Evolutionary conservation across 192 early-diverging fungal species (phyloP).

Genomic region (Entomortierella parvispora): DNA sequence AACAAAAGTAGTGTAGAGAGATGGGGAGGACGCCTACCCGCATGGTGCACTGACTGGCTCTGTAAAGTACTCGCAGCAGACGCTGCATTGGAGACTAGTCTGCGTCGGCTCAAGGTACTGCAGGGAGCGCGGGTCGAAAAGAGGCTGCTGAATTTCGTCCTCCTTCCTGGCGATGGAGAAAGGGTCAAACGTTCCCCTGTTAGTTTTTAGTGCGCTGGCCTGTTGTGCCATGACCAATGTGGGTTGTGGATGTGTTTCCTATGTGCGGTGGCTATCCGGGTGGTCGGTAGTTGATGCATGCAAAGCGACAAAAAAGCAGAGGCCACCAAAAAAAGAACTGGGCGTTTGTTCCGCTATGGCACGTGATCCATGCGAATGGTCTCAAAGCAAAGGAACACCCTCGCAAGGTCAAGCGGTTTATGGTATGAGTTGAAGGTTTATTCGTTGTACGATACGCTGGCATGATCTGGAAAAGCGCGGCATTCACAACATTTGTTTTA

Average conservation of each 20-base stretch:
- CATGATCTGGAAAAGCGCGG: no score
- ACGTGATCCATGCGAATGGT: no score
- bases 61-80: constrained; percentile 53
- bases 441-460: background rate
- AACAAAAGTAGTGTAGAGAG: background rate
- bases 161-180: background rate
- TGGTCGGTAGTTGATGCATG: background rate
- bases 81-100: constrained; percentile 50
- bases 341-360: no score
- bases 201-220: constrained; percentile 2
- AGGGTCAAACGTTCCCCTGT: background rate
- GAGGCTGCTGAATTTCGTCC: constrained; percentile 6
- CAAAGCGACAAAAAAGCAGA: no score
- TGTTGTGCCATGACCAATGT: constrained; percentile 4
- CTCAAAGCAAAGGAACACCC: no score
- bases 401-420: no score
- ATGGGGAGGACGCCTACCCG: constrained; percentile 23
- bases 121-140: constrained; percentile 40
- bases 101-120: constrained; percentile 47
- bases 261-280: no score
- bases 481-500: no score
- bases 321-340: no score
- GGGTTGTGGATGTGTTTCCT: background rate
- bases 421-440: no score
- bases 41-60: constrained; percentile 50